Evolutionary conservation across 495 filamentous ascomycete species (phyloP).

Genomic region (Sphaerosporella brunnea): DNA sequence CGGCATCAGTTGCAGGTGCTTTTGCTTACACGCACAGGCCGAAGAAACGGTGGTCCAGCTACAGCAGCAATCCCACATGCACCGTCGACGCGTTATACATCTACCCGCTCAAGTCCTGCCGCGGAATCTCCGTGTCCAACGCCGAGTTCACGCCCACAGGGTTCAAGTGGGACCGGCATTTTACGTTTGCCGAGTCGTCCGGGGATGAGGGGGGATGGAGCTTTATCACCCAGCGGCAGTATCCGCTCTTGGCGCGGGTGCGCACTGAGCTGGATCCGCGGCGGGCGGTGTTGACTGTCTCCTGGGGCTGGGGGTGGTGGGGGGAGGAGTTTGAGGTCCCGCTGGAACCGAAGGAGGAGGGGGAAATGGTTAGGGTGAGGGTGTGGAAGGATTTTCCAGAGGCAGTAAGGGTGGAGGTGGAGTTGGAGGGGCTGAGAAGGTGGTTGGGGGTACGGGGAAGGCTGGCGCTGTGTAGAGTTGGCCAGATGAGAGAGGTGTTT

Average conservation of each 20-base stretch:
- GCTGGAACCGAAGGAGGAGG: background rate
- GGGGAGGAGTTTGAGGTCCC: background rate
- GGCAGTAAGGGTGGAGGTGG: constrained; percentile 31
- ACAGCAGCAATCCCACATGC: too few relatives aligned
- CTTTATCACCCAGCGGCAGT: constrained; percentile 63
- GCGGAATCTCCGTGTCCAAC: constrained; percentile 28
- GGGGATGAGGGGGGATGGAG: constrained; percentile 46
- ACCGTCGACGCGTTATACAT: constrained; percentile 41
- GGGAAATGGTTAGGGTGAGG: constrained; percentile 15
- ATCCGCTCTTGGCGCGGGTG: constrained; percentile 53
- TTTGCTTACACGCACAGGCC: too few relatives aligned
- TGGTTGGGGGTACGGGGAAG: constrained; percentile 46
- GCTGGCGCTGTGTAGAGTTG: constrained; percentile 54
- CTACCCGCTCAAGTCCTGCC: constrained; percentile 79
- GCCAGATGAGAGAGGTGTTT: constrained; percentile 46
- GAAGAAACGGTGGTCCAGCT: too few relatives aligned
- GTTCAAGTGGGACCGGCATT: constrained; percentile 68
- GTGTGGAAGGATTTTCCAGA: constrained; percentile 66
- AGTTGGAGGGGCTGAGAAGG: constrained; percentile 37
- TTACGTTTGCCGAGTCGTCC: constrained; percentile 31
- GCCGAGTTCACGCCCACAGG: background rate
- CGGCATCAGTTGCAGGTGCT: too few relatives aligned
- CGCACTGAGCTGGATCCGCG: constrained; percentile 42
- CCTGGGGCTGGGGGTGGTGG: background rate
- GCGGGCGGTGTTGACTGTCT: constrained; percentile 33